Evolutionary conservation across 768 basidiomycete genomes (phyloP).

Genomic region (Lentinula lateritia): DNA sequence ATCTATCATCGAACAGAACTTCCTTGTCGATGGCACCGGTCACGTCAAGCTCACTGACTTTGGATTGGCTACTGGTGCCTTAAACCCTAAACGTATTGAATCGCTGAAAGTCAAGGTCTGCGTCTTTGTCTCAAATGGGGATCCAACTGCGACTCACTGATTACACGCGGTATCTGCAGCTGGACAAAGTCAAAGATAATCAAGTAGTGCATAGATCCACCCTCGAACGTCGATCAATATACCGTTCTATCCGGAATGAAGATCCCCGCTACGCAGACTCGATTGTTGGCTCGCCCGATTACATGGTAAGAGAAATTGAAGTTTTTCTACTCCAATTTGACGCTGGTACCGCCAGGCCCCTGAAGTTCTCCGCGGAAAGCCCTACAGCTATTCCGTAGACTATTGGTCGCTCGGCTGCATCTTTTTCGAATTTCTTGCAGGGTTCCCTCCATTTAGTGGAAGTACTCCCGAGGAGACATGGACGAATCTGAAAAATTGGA

Average conservation of each 20-base stretch:
- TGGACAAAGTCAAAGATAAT: slow-evolving; percentile 95
- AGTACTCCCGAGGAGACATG: slow-evolving; percentile 95
- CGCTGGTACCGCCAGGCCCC: slow-evolving; percentile 44
- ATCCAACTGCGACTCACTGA: slow-evolving; percentile 1
- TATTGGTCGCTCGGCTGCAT: slow-evolving; percentile 99
- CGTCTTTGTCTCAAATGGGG: not conserved
- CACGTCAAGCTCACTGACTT: slow-evolving; percentile 99
- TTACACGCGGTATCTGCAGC: slow-evolving; percentile 34
- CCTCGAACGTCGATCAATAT: slow-evolving; percentile 90
- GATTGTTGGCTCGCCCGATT: slow-evolving; percentile 96
- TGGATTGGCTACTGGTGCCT: slow-evolving; percentile 91
- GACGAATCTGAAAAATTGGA: slow-evolving; percentile 99
- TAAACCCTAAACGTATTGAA: slow-evolving; percentile 93
- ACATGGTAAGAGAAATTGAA: slow-evolving; percentile 60
- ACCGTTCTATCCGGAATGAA: slow-evolving; percentile 84
- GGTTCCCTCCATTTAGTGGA: slow-evolving; percentile 98
- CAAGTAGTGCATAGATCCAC: slow-evolving; percentile 88
- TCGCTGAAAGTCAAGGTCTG: slow-evolving; percentile 85
- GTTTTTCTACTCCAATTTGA: not conserved
- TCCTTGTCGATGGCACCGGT: slow-evolving; percentile 90
- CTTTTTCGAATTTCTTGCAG: slow-evolving; percentile 93
- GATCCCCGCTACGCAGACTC: slow-evolving; percentile 95
- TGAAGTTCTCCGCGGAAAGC: slow-evolving; percentile 88
- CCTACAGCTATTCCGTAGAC: slow-evolving; percentile 94
- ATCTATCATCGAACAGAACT: slow-evolving; percentile 56